Evolutionary conservation across 2,329 filamentous ascomycete genomes (phyloP).

Genomic region (Sclerotinia trifoliorum): DNA sequence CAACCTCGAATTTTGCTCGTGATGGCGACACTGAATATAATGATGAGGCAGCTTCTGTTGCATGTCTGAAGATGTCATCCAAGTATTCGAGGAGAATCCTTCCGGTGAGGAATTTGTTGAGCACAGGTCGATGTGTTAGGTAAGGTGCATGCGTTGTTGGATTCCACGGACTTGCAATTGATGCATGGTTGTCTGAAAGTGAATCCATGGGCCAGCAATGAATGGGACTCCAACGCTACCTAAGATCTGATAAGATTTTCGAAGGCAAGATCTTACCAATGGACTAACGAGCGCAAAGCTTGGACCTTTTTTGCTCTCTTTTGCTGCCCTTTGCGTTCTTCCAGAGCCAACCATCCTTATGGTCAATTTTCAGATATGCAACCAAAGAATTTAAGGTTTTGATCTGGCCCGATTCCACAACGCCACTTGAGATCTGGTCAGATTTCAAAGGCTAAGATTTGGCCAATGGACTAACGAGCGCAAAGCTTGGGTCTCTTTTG

Average conservation of each 20-base stretch:
- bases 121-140: not conserved
- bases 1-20: not conserved
- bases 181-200: not conserved
- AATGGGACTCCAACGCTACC: not conserved
- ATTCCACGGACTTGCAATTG: too few species aligned
- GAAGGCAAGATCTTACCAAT: not conserved
- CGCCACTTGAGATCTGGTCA: not conserved
- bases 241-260: not conserved
- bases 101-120: not conserved
- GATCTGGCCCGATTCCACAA: not conserved
- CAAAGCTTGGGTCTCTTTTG: not conserved
- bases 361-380: not conserved
- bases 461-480: not conserved
- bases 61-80: not conserved
- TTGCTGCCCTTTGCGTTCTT: not conserved
- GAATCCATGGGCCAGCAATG: not conserved
- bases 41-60: not conserved
- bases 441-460: not conserved
- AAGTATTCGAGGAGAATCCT: not conserved
- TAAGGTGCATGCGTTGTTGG: not conserved
- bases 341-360: not conserved
- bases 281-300: constrained; percentile 5
- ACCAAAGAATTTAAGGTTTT: not conserved
- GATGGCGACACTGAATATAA: not conserved
- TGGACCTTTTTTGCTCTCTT: not conserved